Conservation (phyloP, 305 asterid genomes). For the Rubia peregrina region DNA sequence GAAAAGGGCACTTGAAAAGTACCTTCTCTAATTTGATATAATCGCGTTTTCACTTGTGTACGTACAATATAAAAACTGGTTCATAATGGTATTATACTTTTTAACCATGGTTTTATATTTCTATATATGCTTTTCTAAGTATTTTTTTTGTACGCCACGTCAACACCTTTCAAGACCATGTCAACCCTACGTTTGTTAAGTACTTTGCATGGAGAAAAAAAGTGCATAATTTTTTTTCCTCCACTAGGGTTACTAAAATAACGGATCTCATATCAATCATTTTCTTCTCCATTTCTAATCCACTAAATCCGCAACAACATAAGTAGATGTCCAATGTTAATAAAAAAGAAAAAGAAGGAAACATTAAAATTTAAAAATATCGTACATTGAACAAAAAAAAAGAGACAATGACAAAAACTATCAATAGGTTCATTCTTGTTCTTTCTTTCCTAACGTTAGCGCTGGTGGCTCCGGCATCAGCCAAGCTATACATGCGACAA, state of each 20-base stretch:
- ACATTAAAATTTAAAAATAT: neutral
- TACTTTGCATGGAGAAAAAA: too few relatives aligned
- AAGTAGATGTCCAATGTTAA: neutral
- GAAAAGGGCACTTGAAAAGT: too few relatives aligned
- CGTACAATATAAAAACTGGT: too few relatives aligned
- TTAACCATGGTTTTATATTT: too few relatives aligned
- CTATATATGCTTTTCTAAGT: too few relatives aligned
- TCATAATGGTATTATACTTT: too few relatives aligned
- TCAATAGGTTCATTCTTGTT: neutral
- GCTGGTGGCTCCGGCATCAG: neutral
- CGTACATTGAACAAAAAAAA: neutral
- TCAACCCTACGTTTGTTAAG: too few relatives aligned
- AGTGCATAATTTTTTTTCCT: neutral
- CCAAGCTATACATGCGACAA: neutral
- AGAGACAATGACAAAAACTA: neutral
- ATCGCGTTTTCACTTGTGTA: too few relatives aligned
- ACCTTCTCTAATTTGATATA: too few relatives aligned
- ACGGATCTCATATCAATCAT: neutral
- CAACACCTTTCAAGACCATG: too few relatives aligned
- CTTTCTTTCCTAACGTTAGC: neutral
- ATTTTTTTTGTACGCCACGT: too few relatives aligned
- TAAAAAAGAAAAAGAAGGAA: neutral
- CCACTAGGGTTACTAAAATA: neutral
- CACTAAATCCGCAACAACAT: neutral
- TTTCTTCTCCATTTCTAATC: neutral